Conservation (phyloP, 805 yeast species). For the Ogataea neopini region DNA sequence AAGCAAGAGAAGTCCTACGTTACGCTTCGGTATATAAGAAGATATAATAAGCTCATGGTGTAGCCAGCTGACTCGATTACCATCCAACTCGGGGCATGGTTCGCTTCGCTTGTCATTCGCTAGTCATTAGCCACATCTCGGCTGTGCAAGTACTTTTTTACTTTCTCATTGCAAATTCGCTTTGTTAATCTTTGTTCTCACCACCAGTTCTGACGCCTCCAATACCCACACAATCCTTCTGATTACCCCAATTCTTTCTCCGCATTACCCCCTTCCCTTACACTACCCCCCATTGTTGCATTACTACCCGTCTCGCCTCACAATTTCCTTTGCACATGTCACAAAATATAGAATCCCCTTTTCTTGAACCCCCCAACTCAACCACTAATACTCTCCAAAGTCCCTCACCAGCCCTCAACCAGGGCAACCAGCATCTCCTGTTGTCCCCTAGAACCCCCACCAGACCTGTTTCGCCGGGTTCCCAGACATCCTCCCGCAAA, state of each 20-base stretch:
- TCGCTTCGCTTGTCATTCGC: not conserved
- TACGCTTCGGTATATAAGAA: too few species aligned
- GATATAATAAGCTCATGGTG: too few species aligned
- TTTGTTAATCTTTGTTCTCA: too few species aligned
- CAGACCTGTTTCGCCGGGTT: not conserved
- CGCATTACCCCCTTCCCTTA: not conserved
- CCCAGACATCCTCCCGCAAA: not conserved
- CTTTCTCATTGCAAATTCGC: slow-evolving; percentile 4
- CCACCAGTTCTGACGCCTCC: too few species aligned
- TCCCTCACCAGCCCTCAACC: not conserved
- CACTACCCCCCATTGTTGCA: not conserved
- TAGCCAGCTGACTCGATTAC: too few species aligned
- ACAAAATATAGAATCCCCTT: not conserved
- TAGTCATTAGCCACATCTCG: not conserved
- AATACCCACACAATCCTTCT: too few species aligned
- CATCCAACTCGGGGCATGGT: too few species aligned
- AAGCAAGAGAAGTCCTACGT: too few species aligned
- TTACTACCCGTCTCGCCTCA: not conserved
- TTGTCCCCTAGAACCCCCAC: not conserved
- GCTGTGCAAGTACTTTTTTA: not conserved
- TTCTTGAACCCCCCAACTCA: not conserved
- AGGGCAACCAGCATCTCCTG: not conserved
- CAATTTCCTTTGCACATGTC: not conserved
- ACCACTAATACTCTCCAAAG: not conserved
- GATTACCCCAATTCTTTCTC: not conserved